These are phyloP conservation scores for Colletotrichum musae DNA, from an alignment of 2,329 filamentous ascomycete genomes.

Conservation along the genomic window DNA sequence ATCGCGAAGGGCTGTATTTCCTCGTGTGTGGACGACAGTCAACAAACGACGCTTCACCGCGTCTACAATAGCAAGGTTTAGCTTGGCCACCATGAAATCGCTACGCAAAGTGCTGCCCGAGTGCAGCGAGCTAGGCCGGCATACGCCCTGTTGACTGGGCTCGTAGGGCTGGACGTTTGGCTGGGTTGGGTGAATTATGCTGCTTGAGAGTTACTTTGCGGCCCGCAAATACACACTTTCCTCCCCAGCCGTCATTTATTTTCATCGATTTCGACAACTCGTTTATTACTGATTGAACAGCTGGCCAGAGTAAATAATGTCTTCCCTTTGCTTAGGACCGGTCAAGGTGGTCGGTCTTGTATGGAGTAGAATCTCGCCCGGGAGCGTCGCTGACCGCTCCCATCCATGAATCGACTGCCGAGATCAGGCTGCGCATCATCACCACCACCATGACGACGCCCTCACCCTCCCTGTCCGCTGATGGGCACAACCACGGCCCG, in stretches of 20 bases:
- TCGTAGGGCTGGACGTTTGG: slow-evolving; percentile 17
- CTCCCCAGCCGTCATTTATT: no score
- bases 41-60: background rate
- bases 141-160: slow-evolving; percentile 1
- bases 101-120: background rate
- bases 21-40: no score
- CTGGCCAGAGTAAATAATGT: no score
- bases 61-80: background rate
- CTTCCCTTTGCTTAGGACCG: no score
- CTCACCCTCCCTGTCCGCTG: slow-evolving; percentile 7
- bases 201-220: no score
- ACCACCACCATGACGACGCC: slow-evolving; percentile 19
- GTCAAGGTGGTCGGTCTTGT: no score
- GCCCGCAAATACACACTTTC: no score
- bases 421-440: slow-evolving; percentile 27
- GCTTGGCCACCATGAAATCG: background rate
- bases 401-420: background rate
- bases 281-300: no score
- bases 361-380: no score
- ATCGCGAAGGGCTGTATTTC: no score
- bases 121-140: slow-evolving; percentile 2
- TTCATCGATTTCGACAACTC: no score
- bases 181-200: background rate
- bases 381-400: background rate
- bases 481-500: slow-evolving; percentile 17